phyloP scores from a whole-genome alignment of 768 basidiomycete genomes.

The Ramaria sp. region DNA sequence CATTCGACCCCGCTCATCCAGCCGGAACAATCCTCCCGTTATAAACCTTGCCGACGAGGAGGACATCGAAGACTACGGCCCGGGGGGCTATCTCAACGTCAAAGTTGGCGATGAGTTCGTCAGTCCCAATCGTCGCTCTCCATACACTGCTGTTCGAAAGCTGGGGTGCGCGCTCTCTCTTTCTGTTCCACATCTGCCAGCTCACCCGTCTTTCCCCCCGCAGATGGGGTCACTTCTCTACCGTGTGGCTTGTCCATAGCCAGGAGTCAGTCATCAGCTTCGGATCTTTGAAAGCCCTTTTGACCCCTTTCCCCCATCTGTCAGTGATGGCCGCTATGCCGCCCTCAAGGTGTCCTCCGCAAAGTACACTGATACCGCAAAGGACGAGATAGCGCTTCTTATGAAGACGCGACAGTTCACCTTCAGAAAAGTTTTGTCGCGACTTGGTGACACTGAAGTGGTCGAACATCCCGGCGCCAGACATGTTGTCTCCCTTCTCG shows the following conservation, averaged over 20 bases:
- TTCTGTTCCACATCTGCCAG: constrained; percentile 8
- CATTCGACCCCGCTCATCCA: not conserved
- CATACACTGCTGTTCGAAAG: constrained; percentile 83
- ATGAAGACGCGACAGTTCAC: constrained; percentile 23
- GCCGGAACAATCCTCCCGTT: not conserved
- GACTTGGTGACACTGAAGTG: constrained; percentile 56
- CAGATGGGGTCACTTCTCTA: constrained; percentile 94
- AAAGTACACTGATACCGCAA: constrained; percentile 92
- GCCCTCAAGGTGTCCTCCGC: constrained; percentile 95
- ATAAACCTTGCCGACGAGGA: constrained; percentile 49
- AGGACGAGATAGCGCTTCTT: constrained; percentile 89
- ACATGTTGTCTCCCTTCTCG: constrained; percentile 82
- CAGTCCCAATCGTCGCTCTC: constrained; percentile 40
- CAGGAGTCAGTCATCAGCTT: too few relatives aligned
- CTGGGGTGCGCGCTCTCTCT: constrained; percentile 48
- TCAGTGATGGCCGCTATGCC: constrained; percentile 64
- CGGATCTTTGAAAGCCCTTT: too few relatives aligned
- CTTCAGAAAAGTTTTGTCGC: constrained; percentile 36
- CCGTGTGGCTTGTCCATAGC: constrained; percentile 93
- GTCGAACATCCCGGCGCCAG: constrained; percentile 68
- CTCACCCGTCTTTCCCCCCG: constrained; percentile 13
- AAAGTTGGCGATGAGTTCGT: constrained; percentile 71
- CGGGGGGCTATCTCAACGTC: constrained; percentile 72
- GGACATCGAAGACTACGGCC: constrained; percentile 73
- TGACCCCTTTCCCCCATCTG: constrained; percentile 7